phyloP scores from a whole-genome alignment of 371 early-diverging fungal genomes.

The Nematocida sp. region DNA sequence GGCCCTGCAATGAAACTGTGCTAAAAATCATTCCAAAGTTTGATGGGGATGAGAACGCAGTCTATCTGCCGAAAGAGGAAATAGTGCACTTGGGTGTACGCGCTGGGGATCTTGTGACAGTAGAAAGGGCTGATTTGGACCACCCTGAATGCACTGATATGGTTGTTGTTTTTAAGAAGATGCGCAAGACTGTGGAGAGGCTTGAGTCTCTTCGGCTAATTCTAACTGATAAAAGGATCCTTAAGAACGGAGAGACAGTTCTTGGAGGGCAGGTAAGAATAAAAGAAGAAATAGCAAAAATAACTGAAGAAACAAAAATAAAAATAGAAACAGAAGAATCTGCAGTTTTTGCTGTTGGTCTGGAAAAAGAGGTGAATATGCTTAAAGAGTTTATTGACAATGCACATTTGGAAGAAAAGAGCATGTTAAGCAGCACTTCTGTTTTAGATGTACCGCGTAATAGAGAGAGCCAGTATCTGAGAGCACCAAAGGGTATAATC shows the following conservation, averaged over 20 bases:
- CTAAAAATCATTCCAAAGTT: slow-evolving; percentile 54
- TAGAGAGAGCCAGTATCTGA: not conserved
- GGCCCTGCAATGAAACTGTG: not conserved
- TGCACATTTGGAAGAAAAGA: not conserved
- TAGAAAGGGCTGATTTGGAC: not conserved
- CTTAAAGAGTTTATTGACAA: slow-evolving; percentile 10
- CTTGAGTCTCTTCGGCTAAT: slow-evolving; percentile 38
- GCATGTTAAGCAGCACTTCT: not conserved
- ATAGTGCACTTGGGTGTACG: slow-evolving; percentile 13
- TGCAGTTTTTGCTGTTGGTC: slow-evolving; percentile 10
- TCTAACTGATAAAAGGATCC: slow-evolving; percentile 29
- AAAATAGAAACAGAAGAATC: slow-evolving; percentile 20
- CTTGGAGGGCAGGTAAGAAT: slow-evolving; percentile 30
- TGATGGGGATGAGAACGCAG: slow-evolving; percentile 46
- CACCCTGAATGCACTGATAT: not conserved
- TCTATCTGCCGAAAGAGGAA: slow-evolving; percentile 48
- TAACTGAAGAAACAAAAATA: slow-evolving; percentile 36
- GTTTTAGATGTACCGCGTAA: not conserved
- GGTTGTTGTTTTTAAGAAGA: slow-evolving; percentile 5
- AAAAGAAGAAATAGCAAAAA: not conserved
- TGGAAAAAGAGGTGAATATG: slow-evolving; percentile 20
- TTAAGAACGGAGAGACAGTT: not conserved
- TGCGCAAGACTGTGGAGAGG: slow-evolving; percentile 41
- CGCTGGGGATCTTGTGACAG: slow-evolving; percentile 11
- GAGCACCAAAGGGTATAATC: slow-evolving; percentile 1